Evolutionary conservation across 2,329 filamentous ascomycete genomes (phyloP).

Genomic region (Dactylonectria estremocensis): DNA sequence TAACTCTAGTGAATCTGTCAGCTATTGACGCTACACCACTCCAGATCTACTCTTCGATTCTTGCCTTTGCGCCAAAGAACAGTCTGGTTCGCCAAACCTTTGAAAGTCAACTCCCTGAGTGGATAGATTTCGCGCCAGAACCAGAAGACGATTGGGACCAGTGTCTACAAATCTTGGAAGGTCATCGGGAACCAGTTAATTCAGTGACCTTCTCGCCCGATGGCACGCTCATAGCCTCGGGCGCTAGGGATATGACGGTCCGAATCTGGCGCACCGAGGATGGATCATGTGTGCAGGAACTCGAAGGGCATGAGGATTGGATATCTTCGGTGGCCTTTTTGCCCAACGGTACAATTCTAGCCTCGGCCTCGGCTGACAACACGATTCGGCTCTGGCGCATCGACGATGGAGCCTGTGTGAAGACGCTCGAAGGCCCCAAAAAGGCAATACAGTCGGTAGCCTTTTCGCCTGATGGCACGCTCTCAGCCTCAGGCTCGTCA

Average conservation of each 20-base stretch:
- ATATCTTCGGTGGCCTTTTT: neutral
- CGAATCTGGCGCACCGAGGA: conserved; percentile 2
- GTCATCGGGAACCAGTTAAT: neutral
- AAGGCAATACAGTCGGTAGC: neutral
- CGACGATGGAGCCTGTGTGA: conserved; percentile 4
- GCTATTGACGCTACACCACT: conserved; percentile 6
- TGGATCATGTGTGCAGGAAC: conserved; percentile 4
- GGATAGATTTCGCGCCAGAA: conserved; percentile 5
- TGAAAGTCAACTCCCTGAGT: neutral
- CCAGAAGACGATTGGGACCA: conserved; percentile 6
- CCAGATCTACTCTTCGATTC: conserved; percentile 20
- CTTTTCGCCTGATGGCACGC: conserved; percentile 5
- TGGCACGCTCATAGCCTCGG: conserved; percentile 1
- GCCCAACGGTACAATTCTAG: neutral
- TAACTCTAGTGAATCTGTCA: too few species aligned
- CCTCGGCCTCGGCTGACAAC: neutral
- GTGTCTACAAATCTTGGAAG: conserved; percentile 2
- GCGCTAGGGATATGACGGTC: neutral
- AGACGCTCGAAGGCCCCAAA: neutral
- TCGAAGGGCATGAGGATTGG: neutral
- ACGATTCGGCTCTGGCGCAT: neutral
- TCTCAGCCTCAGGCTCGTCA: neutral
- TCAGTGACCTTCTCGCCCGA: conserved; percentile 8
- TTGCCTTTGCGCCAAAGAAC: conserved; percentile 7
- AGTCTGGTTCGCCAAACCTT: neutral